Evolutionary conservation across 768 basidiomycete species (phyloP).

Genomic region (Mycena vitilis): DNA sequence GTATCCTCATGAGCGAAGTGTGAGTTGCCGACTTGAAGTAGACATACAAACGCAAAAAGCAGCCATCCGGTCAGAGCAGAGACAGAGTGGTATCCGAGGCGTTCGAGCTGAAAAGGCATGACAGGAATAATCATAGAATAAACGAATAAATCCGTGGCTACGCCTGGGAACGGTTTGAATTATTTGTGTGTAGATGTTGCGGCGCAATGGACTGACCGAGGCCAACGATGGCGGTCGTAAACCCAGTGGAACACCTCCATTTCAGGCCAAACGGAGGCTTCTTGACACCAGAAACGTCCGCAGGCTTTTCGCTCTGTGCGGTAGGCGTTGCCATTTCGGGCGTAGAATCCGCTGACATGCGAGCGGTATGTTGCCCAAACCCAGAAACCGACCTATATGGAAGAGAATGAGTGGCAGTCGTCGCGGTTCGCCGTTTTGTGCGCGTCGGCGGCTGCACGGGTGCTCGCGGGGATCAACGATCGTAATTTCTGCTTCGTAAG

Average conservation of each 20-base stretch:
- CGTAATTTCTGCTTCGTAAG: neutral
- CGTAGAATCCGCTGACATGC: neutral
- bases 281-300: neutral
- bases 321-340: neutral
- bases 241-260: constrained; percentile 25
- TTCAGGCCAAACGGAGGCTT: constrained; percentile 14
- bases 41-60: constrained; percentile 66
- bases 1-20: constrained; percentile 16
- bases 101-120: constrained; percentile 70
- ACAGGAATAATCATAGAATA: constrained; percentile 74
- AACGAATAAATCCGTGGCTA: constrained; percentile 65
- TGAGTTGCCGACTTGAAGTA: neutral
- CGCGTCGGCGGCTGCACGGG: neutral
- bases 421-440: neutral
- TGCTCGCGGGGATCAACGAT: neutral
- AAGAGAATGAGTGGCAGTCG: neutral
- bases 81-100: constrained; percentile 55
- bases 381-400: neutral
- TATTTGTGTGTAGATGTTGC: neutral
- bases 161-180: constrained; percentile 42
- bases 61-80: constrained; percentile 71
- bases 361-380: neutral
- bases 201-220: constrained; percentile 8
- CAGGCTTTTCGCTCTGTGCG: neutral
- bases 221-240: constrained; percentile 17